Percentiles rank a stretch among this genome's conserved stretches.
These are phyloP conservation scores for Cryptococcus sp. DNA, from an alignment of 1,284 basidiomycete species.

Conservation along the genomic window DNA sequence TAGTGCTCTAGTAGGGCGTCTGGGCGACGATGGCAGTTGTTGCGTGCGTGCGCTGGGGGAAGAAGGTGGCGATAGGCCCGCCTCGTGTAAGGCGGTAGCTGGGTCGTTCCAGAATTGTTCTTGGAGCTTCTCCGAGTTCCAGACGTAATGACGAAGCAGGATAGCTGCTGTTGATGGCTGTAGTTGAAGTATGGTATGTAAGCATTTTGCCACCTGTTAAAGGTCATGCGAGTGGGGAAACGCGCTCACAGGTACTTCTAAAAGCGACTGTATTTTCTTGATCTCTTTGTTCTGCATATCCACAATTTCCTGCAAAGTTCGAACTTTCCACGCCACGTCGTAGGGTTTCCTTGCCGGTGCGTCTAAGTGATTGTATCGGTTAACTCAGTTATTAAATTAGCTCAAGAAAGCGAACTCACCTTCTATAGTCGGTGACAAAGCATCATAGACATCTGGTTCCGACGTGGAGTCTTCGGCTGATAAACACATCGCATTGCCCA, in stretches of 20 bases:
- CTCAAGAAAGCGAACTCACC: conserved; percentile 29
- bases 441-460: conserved; percentile 48
- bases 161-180: conserved; percentile 65
- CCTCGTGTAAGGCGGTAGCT: conserved; percentile 66
- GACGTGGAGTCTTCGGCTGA: conserved; percentile 35
- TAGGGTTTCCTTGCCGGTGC: conserved; percentile 49
- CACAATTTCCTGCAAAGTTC: conserved; percentile 75
- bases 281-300: conserved; percentile 74
- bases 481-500: conserved; percentile 1
- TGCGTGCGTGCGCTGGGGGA: conserved; percentile 42
- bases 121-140: conserved; percentile 96
- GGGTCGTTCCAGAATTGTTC: conserved; percentile 93
- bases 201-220: background rate
- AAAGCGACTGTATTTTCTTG: conserved; percentile 79
- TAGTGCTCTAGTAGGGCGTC: conserved; percentile 35
- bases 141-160: conserved; percentile 79
- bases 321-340: conserved; percentile 58
- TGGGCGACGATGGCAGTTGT: conserved; percentile 40
- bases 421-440: conserved; percentile 44
- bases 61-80: conserved; percentile 60
- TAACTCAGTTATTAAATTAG: background rate
- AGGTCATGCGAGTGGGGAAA: conserved; percentile 23
- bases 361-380: conserved; percentile 18
- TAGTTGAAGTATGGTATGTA: background rate
- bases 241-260: conserved; percentile 74